Base-by-base conservation (phyloP, 225 moss, liverwort and hornwort genomes). In the Physcomitrellopsis africana region DNA sequence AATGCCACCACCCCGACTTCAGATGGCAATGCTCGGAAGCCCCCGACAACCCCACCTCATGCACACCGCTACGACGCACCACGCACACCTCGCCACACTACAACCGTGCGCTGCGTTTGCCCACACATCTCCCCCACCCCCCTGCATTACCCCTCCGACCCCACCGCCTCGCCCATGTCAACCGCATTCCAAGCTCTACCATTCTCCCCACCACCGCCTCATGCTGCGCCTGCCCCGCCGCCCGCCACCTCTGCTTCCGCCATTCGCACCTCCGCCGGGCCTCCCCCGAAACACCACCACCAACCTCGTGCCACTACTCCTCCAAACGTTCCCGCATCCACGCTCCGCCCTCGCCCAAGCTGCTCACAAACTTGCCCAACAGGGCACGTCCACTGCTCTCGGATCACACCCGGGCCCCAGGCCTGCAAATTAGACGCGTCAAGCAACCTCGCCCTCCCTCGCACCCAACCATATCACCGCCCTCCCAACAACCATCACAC, bases 371-470 rank as follows among this genome's bases (percentile, higher is more conserved):
- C 14, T 13, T 24, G 5, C 63, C 5, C 57, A 62, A 72, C 60
- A 75, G 75, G n/a, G 75, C 83, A 51, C 68, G 62, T 16, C 60
- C 23, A 41, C 81, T 43, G 43, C 68, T 60, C 11, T 1, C 22
- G 45, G 63, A 72, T 83, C 80, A 47, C 58, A 32, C 65, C 46
- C 71, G 53, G 72, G 71, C 63, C 72, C 37, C 60, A 51, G 60
- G 62, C 75, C 75, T 79, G 48, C 75, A 62, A 83, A 83, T 80
- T 80, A 80, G 76, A 43, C 80, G 80, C 80, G 67, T 74, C 68
- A 20, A 79, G 62, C 70, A 53, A 37, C 70, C n/a, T 14, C 41
- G 14, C 72, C 26, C 18, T 15, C 55, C 19, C 66, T 12, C 72
- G 2, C 24, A 64, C 14, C 16, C 69, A 74, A 0, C 3, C 32